Evolutionary conservation across 176 grass and related monocot genomes (phyloP), one percentile per base, ranked within the genome.

Genomic region (Thinopyrum elongatum): DNA sequence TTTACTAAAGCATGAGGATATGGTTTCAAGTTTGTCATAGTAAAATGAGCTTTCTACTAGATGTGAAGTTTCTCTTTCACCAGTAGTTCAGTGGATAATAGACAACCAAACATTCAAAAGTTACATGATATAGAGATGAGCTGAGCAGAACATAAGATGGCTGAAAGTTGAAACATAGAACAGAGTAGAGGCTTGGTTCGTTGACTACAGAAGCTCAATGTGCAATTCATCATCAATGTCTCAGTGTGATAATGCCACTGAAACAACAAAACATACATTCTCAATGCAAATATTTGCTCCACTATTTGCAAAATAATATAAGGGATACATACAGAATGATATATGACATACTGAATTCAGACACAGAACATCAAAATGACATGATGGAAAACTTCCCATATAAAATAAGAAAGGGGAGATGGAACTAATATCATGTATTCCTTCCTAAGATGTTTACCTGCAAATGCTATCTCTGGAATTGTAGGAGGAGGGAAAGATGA

Each of bases 391-490:
- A 76, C 59, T 12, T 62, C 1, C 59, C n/a, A 26, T 62, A 23
- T 10, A 53, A 53, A 21, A 53, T 76, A 5, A 5, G 23, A 29
- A 51, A 21, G 44, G 27, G 29, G 25, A 38, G 27, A 69, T 22
- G 76, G 31, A 41, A 61, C n/a, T 60, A 59, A 19, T 64, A 53
- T 29, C 33, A 13, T 58, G 29, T 8, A 6, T 57, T 64, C 26
- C 10, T 47, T 62, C 7, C 83, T 71, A 82, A 23, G 23, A 65
- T 38, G 23, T 88, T 90, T 92, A 98, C 96, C 96, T 87, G 96
- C 93, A 73, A 98, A 98, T 79, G 96, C 96, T 94, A 98, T 91
- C 92, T 98, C 96, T 90, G 96, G 93, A 87, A 89, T 62, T 28
- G 86, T 90, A 75, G 89, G 80, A 76, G 95, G 81, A 59, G 93